Evolutionary conservation across 305 asterid species (phyloP).

Genomic region (Ajuga reptans): DNA sequence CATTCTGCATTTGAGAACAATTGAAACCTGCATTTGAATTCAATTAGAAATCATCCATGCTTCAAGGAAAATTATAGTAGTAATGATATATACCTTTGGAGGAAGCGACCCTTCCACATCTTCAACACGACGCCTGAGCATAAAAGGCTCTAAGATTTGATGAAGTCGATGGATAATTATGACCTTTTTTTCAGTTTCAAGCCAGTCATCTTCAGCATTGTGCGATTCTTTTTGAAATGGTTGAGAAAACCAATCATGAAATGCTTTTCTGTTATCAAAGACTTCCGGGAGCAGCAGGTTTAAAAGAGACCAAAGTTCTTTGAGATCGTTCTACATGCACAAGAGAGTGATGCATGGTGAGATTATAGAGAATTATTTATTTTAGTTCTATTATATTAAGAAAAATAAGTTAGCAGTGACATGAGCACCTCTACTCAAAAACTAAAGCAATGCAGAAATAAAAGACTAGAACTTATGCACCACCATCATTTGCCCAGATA

Average conservation of each 20-base stretch:
- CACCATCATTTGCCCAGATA: slow-evolving; percentile 7
- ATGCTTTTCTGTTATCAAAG: slow-evolving; percentile 94
- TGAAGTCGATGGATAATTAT: slow-evolving; percentile 96
- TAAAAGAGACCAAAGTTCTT: slow-evolving; percentile 97
- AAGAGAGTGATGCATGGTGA: neutral
- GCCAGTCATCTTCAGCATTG: slow-evolving; percentile 95
- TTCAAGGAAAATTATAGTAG: slow-evolving; percentile 10
- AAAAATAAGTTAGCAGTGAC: neutral
- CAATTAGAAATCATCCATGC: slow-evolving; percentile 26
- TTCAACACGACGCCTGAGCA: slow-evolving; percentile 99
- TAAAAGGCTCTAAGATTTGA: slow-evolving; percentile 98
- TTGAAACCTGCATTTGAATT: slow-evolving; percentile 65
- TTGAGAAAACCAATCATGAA: slow-evolving; percentile 98
- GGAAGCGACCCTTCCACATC: slow-evolving; percentile 99
- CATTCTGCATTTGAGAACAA: slow-evolving; percentile 91
- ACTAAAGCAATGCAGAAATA: neutral
- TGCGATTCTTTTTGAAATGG: slow-evolving; percentile 93
- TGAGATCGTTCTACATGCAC: slow-evolving; percentile 87
- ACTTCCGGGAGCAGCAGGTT: slow-evolving; percentile 97
- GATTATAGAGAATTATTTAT: slow-evolving; percentile 1
- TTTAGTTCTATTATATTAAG: neutral
- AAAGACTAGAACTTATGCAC: neutral
- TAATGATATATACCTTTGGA: slow-evolving; percentile 64
- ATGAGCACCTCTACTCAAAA: slow-evolving; percentile 1
- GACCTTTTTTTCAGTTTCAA: slow-evolving; percentile 98